phyloP scores from a whole-genome alignment of 441 rosid species.

The Pelargonium myrrhifolium region DNA sequence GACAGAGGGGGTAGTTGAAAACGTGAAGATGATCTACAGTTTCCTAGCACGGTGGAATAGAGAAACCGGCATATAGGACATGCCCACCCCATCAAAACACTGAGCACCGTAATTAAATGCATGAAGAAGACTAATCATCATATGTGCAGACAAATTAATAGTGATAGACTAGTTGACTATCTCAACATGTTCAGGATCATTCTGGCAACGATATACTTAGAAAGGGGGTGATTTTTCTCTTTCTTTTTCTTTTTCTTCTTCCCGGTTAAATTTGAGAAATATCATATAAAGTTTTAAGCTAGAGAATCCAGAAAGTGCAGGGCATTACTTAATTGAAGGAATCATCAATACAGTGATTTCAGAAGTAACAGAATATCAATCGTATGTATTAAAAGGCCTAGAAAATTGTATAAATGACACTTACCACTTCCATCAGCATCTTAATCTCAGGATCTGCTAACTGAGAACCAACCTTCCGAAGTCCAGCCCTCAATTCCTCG shows the following conservation, averaged over 20 bases:
- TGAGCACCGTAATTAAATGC: too few species aligned
- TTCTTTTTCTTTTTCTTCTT: neutral
- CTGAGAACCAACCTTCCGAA: slow-evolving; percentile 87
- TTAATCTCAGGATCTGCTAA: slow-evolving; percentile 87
- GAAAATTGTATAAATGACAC: slow-evolving; percentile 8
- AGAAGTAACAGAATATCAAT: neutral
- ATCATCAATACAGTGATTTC: neutral
- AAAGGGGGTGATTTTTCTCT: too few species aligned
- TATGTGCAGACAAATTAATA: too few species aligned
- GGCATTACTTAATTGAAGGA: neutral
- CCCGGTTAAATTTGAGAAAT: neutral
- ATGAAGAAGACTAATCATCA: too few species aligned
- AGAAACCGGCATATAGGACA: neutral
- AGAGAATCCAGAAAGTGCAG: neutral
- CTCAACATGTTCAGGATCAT: too few species aligned
- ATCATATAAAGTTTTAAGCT: neutral
- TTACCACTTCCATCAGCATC: slow-evolving; percentile 98
- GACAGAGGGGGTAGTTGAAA: too few species aligned
- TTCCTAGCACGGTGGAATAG: neutral
- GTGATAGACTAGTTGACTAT: too few species aligned
- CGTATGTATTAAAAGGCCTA: neutral
- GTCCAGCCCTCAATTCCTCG: slow-evolving; percentile 76
- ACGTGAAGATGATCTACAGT: neutral
- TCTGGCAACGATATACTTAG: too few species aligned
- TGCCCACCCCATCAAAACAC: too few species aligned